phyloP scores from a whole-genome alignment of 1,284 basidiomycete genomes.

The Coniferiporia weirii region DNA sequence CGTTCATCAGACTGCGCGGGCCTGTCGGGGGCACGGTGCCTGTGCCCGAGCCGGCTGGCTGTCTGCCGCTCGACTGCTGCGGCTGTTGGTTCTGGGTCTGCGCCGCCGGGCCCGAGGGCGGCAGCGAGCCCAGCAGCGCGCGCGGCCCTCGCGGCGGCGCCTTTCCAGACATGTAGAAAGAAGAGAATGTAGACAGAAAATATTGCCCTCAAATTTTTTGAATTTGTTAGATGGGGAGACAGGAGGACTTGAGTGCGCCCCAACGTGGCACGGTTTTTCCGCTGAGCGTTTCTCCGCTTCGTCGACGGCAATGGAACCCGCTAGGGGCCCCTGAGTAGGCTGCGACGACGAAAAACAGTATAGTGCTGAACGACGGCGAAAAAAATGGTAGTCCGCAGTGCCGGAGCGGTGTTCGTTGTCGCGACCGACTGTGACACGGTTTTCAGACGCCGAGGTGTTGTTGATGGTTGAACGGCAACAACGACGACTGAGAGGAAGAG shows the following conservation, averaged over 20 bases:
- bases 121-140: constrained; percentile 49
- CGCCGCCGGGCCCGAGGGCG: constrained; percentile 24
- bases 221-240: not conserved
- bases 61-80: constrained; percentile 15
- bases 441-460: not conserved
- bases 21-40: constrained; percentile 29
- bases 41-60: constrained; percentile 28
- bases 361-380: not conserved
- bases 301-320: not conserved
- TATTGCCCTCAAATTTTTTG: not conserved
- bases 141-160: constrained; percentile 67
- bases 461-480: not conserved
- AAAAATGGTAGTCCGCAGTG: not conserved
- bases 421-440: not conserved
- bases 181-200: not conserved
- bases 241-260: not conserved
- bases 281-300: not conserved
- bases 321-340: not conserved
- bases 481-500: not conserved
- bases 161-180: constrained; percentile 58
- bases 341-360: not conserved
- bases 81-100: constrained; percentile 13
- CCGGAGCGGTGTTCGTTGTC: not conserved
- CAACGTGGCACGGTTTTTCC: not conserved
- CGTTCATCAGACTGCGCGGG: constrained; percentile 31